Evolutionary conservation across 495 filamentous ascomycete species (phyloP), one percentile per base, ranked within the genome.

Genomic region (Margaritispora aquatica): DNA sequence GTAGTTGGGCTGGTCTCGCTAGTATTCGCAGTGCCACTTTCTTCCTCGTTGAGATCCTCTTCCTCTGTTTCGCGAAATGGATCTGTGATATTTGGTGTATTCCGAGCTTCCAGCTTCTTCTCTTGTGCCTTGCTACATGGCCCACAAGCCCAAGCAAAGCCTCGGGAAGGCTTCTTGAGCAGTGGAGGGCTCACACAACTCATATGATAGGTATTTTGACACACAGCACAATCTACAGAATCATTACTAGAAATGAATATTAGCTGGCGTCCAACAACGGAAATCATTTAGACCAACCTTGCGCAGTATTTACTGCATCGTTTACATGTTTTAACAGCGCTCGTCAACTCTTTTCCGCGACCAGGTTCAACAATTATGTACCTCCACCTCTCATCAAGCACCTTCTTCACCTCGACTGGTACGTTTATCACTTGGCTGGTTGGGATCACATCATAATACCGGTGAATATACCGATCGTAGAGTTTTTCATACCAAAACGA

Each of bases 81-180:
- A 64, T 73, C 84, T 74, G 60, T 75, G 67, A 67, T 79, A 70
- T 62, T 81, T 9, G 92, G 89, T 2, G 92, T 96, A 69, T 96
- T 88, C 38, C 92, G 85, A 49, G 90, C 90, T 70, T 99, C 92
- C 15, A 97, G 77, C 71, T 89, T 95, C 54, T 88, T 85, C 73
- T 97, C 95, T 63, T 96, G 92, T 23, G 88, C 91, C 63, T 92
- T 87, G 69, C 90, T 96, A 73, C 94, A 99, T 56, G 94, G 87
- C 23, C 89, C 94, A 72, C 94, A 99, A 17, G 94, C 89, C 94
- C 94, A 99, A 9, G 90, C 94, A 75, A 99, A 99, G 38, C 94
- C 94, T 71, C 94, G 87, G 48, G 94, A 96, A 20, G 94, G 94
- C 74, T 99, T 99, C 71, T 97, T 97, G 38, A 91, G 83, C 58